Evolutionary conservation across 176 grass and related monocot species (phyloP).

Genomic region (Neostapfia colusana): DNA sequence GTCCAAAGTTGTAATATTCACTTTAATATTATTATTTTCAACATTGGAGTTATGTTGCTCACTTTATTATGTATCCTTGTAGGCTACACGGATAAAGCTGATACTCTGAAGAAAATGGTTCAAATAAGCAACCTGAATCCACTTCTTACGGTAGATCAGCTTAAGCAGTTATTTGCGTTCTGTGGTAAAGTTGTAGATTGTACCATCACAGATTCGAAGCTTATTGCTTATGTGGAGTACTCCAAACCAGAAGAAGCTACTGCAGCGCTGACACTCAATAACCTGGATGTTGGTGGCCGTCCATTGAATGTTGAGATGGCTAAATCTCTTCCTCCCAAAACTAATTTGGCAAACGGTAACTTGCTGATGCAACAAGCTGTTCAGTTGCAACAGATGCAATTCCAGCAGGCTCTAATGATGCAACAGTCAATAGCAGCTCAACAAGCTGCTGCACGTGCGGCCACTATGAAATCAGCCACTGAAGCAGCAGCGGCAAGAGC

Average conservation of each 20-base stretch:
- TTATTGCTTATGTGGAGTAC: constrained; percentile 87
- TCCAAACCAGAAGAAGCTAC: constrained; percentile 84
- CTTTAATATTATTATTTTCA: constrained; percentile 13
- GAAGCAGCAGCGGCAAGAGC: constrained; percentile 92
- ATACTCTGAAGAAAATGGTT: constrained; percentile 78
- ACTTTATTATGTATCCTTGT: constrained; percentile 21
- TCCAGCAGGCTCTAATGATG: constrained; percentile 93
- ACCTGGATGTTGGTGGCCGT: constrained; percentile 76
- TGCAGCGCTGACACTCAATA: constrained; percentile 73
- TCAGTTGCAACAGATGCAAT: constrained; percentile 91
- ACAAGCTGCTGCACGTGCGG: constrained; percentile 72
- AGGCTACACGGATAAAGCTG: constrained; percentile 70
- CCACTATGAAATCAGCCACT: constrained; percentile 97
- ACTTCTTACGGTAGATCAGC: constrained; percentile 68
- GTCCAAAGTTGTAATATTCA: background rate
- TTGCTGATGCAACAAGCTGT: constrained; percentile 98
- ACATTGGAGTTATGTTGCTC: background rate
- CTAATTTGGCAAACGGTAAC: constrained; percentile 60
- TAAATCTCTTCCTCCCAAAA: constrained; percentile 73
- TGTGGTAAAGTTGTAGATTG: constrained; percentile 90
- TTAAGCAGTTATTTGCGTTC: constrained; percentile 87
- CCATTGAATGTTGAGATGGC: constrained; percentile 98
- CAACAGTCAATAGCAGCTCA: constrained; percentile 77
- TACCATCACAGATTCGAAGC: constrained; percentile 77
- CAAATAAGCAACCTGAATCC: constrained; percentile 96